phyloP scores from a whole-genome alignment of 2,329 filamentous ascomycete genomes.

The Colletotrichum simmondsii region DNA sequence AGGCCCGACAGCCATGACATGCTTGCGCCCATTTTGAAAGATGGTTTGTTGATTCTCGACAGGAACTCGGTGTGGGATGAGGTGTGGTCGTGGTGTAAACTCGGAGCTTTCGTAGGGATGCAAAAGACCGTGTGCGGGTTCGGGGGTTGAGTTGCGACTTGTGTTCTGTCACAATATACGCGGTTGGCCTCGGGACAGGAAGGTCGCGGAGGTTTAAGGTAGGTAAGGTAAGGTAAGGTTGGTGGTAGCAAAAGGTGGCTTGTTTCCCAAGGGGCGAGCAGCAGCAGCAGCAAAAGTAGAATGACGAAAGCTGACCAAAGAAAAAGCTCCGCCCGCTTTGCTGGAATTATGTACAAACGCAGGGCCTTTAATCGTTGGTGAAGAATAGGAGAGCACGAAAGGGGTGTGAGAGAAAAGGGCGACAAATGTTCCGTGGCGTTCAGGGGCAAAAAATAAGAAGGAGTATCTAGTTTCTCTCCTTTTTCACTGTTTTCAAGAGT shows the following conservation, averaged over 20 bases:
- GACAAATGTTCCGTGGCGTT: not conserved
- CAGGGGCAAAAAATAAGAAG: conserved; percentile 1
- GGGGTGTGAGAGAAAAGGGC: not conserved
- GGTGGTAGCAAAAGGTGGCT: conserved; percentile 28
- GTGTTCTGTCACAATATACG: conserved; percentile 13
- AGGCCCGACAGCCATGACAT: conserved; percentile 78
- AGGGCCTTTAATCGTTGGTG: not conserved
- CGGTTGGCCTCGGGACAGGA: conserved; percentile 30
- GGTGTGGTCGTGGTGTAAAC: not conserved
- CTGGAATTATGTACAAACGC: conserved; percentile 11
- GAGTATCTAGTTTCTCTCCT: not conserved
- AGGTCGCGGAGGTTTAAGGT: conserved; percentile 14
- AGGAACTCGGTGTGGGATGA: not conserved
- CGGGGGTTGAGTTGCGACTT: conserved; percentile 14
- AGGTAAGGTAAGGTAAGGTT: not conserved
- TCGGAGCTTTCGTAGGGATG: not conserved
- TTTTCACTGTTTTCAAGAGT: not conserved
- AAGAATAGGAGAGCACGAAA: not conserved
- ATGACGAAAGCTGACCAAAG: conserved; percentile 3
- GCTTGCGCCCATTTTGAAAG: conserved; percentile 68
- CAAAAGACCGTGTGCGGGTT: conserved; percentile 2
- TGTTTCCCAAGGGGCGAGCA: conserved; percentile 22
- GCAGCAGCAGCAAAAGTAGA: not conserved
- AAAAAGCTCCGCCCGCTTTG: conserved; percentile 12
- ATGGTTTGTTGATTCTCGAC: conserved; percentile 26